Conservation (phyloP, 164 flowering plant species). For the Akebia trifoliata region DNA sequence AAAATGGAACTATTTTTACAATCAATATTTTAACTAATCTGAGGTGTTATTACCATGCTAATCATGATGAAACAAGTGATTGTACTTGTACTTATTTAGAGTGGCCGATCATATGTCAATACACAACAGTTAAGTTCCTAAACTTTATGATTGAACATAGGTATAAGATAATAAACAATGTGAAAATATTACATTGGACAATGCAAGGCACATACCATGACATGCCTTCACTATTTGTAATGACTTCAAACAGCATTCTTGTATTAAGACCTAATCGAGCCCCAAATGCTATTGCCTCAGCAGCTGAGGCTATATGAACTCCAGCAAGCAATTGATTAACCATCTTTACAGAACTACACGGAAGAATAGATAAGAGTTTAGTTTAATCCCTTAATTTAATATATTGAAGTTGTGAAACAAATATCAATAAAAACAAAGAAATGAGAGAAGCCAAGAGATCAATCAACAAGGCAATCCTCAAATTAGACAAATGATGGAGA, state of each 20-base stretch:
- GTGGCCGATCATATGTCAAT: not conserved
- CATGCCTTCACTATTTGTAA: conserved; percentile 55
- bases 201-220: conserved; percentile 70
- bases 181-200: not conserved
- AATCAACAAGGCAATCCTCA: no score
- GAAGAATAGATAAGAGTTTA: conserved; percentile 1
- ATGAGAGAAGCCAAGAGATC: no score
- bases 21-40: no score
- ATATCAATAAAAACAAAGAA: no score
- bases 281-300: conserved; percentile 98
- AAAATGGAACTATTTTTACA: no score
- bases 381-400: conserved; percentile 1
- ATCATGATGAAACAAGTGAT: not conserved
- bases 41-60: not conserved
- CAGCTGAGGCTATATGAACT: conserved; percentile 95
- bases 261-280: conserved; percentile 87
- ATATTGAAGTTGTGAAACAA: not conserved
- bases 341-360: conserved; percentile 84
- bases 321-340: conserved; percentile 99
- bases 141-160: not conserved
- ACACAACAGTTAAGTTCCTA: not conserved
- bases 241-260: conserved; percentile 67
- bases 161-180: not conserved
- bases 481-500: no score
- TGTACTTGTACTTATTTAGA: not conserved